Base-by-base conservation (phyloP, 2,329 filamentous ascomycete genomes). In the Neophaeococcomyces aloes region DNA sequence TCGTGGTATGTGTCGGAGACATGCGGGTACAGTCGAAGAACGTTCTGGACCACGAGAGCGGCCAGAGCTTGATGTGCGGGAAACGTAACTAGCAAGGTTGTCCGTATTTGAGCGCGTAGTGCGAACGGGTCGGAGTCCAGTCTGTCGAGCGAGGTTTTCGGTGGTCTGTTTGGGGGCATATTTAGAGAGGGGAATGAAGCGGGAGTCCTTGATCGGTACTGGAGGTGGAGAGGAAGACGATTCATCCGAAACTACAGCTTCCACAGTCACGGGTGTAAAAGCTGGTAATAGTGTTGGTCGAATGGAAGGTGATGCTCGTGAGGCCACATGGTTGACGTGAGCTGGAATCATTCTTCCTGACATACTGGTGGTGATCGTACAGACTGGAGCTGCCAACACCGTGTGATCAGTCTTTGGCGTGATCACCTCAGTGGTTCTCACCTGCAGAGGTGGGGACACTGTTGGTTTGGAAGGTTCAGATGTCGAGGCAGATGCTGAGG, bases 141-240 rank as follows among this genome's bases (percentile, higher is more conserved):
- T 35, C 13, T 42, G 39, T 13, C 31, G 30, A 19, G 34, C 39
- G 6, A 42, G 31, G 15, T 35, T 21, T 29, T 38, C 44, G 13
- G 52, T 48, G 17, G 53, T 55, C 21, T 40, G 44, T 39, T 48
- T 53, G 6, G 51, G 44, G 1, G 53, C 51, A 40, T 48, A 55
- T 45, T 46, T 53, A 1, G 53, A 55, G 15, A 55, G 32, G 1
- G 53, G 53, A 34, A 55, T 53, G 38, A 49, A 53, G 37, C 50
- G 52, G 33, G 51, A 40, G 31, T 55, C 51, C 31, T 55, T 53
- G 29, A 44, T 44, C 10, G 49, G 51, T 10, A 53, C 46, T 4
- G 51, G 45, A 32, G 50, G 50, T 15, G 25, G 37, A 15, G 37
- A 27, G 8, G 37, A 39, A 4, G 37, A 25, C 14, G 37, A 18